Conservation (phyloP, 495 filamentous ascomycete genomes). For the Filosporella fistucella region DNA sequence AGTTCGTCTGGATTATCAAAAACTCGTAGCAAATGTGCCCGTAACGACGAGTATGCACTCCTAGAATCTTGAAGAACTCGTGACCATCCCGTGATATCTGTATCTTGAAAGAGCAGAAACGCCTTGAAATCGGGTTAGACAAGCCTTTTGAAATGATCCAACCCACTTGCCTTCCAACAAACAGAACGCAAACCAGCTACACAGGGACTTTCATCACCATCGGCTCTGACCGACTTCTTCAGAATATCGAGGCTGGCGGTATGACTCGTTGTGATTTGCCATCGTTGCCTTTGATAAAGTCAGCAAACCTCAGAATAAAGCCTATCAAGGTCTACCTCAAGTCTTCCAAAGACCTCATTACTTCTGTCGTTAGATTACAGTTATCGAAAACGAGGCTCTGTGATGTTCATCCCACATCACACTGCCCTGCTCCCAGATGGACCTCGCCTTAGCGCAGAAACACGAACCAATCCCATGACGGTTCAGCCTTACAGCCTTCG, state of each 20-base stretch:
- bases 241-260: slow-evolving; percentile 59
- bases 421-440: no score
- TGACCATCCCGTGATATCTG: slow-evolving; percentile 65
- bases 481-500: no score
- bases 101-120: slow-evolving; percentile 74
- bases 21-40: slow-evolving; percentile 69
- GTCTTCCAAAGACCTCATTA: slow-evolving; percentile 62
- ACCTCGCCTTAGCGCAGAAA: background rate
- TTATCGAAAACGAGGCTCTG: no score
- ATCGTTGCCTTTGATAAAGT: slow-evolving; percentile 42
- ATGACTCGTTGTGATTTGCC: slow-evolving; percentile 60
- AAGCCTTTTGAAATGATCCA: background rate
- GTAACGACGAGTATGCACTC: slow-evolving; percentile 65
- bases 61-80: slow-evolving; percentile 62
- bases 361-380: slow-evolving; percentile 10
- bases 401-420: no score
- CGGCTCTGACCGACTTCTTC: slow-evolving; percentile 54
- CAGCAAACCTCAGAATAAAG: slow-evolving; percentile 1
- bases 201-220: slow-evolving; percentile 55
- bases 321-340: slow-evolving; percentile 40
- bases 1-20: slow-evolving; percentile 80
- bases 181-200: slow-evolving; percentile 74
- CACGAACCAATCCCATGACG: background rate
- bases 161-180: slow-evolving; percentile 78
- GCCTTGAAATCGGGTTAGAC: slow-evolving; percentile 39